These are phyloP conservation scores for Neophaeococcomyces aloes DNA, from an alignment of 2,329 filamentous ascomycete genomes.

Conservation along the genomic window DNA sequence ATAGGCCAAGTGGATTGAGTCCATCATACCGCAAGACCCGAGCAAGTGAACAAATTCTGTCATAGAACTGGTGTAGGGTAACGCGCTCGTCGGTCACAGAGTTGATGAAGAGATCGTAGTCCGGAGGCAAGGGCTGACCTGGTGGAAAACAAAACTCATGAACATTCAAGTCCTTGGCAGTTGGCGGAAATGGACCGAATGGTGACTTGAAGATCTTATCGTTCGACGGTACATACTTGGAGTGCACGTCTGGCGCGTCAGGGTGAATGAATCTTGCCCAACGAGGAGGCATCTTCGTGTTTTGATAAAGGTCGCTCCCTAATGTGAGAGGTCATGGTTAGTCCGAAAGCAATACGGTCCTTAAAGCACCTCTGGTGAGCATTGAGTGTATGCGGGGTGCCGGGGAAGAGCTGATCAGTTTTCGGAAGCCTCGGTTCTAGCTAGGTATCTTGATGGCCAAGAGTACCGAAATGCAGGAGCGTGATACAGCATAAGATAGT, in stretches of 20 bases:
- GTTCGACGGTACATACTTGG: background rate
- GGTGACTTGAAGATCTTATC: background rate
- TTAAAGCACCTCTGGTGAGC: no score
- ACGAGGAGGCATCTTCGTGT: no score
- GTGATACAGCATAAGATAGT: no score
- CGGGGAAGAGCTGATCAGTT: no score
- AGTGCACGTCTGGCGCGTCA: background rate
- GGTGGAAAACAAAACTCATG: constrained; percentile 1
- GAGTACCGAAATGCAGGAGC: no score
- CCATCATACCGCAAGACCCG: background rate
- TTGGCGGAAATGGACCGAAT: background rate
- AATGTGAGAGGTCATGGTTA: no score
- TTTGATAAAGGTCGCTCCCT: no score
- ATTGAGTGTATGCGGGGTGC: no score
- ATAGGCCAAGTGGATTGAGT: background rate
- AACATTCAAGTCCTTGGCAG: background rate
- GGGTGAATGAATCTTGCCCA: no score
- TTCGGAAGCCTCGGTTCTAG: no score
- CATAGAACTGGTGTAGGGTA: background rate
- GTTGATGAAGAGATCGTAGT: background rate
- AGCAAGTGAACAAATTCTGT: background rate
- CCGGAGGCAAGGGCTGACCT: background rate
- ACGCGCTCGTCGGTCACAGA: background rate
- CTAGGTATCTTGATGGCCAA: no score
- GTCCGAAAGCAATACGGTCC: no score